Evolutionary conservation across 2,329 filamentous ascomycete species (phyloP), one percentile per base, ranked within the genome.

Genomic region (Ilyonectria mors-panacis): DNA sequence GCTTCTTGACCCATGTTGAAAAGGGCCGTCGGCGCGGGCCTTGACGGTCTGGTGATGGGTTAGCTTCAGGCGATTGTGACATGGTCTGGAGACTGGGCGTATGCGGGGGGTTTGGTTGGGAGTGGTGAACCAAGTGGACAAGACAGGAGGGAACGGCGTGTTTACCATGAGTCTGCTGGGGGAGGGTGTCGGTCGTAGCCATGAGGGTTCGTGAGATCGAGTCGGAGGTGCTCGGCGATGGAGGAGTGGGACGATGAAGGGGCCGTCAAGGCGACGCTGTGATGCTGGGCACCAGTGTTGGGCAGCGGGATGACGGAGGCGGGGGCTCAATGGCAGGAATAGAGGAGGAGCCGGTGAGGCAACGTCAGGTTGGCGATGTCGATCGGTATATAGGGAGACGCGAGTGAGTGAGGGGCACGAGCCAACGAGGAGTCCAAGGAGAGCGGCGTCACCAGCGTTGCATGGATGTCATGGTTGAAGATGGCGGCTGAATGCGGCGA

Each of bases 1-100:
- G 89, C 77, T 95, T 95, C 86, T 95, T 97, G 85, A 99, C 94
- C 93, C 95, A 97, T 73, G 91, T 93, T 53, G 95, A 89, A 79
- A 98, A 98, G 26, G 95, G 95, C 70, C 93, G 91, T 75, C 94
- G 92, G 72, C 94, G 92, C 75, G 88, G 88, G 77, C 82, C 73
- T 72, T 87, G 86, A 73, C 90, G 89, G 80, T 94, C 92, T 94
- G 81, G 74, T 69, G 81, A 78, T 33, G 55, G 60, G 75, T 84
- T 75, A 84, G 81, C 60, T 37, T 67, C 26, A 51, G 59, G 51
- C 57, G 35, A 35, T 64, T 60, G 58, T 30, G 39, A 48, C 59
- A 62, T 59, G 62, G 44, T 63, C 55, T 48, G 23, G 45, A 48
- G 19, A n/a, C 13, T 33, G 37, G 56, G 58, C 50, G 13, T 30